phyloP scores from a whole-genome alignment of 2,329 filamentous ascomycete species.

The Trichoderma atroviride region DNA sequence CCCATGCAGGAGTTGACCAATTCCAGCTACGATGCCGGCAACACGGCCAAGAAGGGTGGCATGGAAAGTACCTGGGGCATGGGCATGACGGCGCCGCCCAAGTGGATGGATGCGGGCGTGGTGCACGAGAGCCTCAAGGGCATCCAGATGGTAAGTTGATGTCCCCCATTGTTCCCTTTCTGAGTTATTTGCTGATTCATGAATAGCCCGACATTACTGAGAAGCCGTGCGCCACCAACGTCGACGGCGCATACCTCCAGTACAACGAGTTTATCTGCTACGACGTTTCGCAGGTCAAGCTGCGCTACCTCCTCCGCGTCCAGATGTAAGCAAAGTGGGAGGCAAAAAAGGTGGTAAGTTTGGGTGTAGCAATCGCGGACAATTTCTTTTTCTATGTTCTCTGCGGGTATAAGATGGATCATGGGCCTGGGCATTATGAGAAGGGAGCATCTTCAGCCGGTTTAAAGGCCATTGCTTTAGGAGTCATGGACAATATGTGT shows the following conservation, averaged over 20 bases:
- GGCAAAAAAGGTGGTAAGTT: too few relatives aligned
- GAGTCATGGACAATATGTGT: neutral
- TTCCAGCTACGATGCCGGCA: slow-evolving; percentile 64
- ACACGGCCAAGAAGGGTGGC: slow-evolving; percentile 61
- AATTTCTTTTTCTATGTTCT: neutral
- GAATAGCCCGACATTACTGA: slow-evolving; percentile 53
- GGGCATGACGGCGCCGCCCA: slow-evolving; percentile 63
- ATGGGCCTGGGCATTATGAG: neutral
- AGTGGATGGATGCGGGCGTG: slow-evolving; percentile 75
- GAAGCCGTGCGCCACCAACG: slow-evolving; percentile 51
- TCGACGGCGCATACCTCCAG: slow-evolving; percentile 50
- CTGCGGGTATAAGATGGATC: neutral
- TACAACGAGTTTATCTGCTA: slow-evolving; percentile 80
- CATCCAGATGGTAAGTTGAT: slow-evolving; percentile 65
- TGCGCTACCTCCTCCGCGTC: slow-evolving; percentile 70
- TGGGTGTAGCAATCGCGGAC: neutral
- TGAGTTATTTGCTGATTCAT: slow-evolving; percentile 10
- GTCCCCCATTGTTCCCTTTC: neutral
- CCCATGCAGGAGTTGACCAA: slow-evolving; percentile 67
- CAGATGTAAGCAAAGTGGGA: slow-evolving; percentile 43
- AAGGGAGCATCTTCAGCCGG: neutral
- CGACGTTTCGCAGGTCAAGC: slow-evolving; percentile 67
- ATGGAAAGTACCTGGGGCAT: slow-evolving; percentile 71
- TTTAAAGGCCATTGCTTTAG: neutral
- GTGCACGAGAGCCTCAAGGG: slow-evolving; percentile 68